These are phyloP conservation scores for Aechmea fasciata DNA, from an alignment of 176 grass and related monocot species.

Conservation along the genomic window DNA sequence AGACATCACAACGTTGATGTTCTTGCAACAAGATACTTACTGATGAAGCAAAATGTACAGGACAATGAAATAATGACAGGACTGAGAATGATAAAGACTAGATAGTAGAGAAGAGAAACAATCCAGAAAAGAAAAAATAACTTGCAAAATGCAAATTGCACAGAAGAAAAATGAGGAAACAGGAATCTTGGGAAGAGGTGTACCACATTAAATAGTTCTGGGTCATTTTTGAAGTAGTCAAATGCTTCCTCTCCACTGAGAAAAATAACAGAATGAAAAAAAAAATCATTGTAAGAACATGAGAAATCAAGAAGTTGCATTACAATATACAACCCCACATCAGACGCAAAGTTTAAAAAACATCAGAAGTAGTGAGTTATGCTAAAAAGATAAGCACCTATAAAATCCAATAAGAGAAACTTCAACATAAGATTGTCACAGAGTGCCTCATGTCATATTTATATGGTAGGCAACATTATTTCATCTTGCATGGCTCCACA, in stretches of 20 bases:
- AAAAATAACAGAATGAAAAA: conserved; percentile 10
- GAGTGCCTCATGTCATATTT: no score
- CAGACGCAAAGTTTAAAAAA: no score
- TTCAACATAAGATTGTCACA: background rate
- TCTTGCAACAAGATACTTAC: no score
- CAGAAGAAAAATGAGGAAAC: background rate
- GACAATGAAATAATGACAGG: background rate
- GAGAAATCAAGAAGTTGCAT: background rate
- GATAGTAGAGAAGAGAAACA: background rate
- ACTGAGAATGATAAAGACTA: background rate
- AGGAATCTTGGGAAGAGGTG: conserved; percentile 3
- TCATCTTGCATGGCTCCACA: no score
- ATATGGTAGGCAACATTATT: no score
- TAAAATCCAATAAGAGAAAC: conserved; percentile 9
- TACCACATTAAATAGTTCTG: conserved; percentile 84
- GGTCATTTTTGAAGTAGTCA: conserved; percentile 75
- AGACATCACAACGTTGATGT: no score
- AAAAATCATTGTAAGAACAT: background rate
- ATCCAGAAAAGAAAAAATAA: background rate
- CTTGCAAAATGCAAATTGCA: background rate
- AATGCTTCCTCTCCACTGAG: conserved; percentile 79
- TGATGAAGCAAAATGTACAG: background rate
- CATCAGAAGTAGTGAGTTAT: no score
- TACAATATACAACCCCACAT: background rate
- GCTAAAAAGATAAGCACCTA: background rate